phyloP scores from a whole-genome alignment of 2,329 filamentous ascomycete genomes.

The Xylariaceae sp. region DNA sequence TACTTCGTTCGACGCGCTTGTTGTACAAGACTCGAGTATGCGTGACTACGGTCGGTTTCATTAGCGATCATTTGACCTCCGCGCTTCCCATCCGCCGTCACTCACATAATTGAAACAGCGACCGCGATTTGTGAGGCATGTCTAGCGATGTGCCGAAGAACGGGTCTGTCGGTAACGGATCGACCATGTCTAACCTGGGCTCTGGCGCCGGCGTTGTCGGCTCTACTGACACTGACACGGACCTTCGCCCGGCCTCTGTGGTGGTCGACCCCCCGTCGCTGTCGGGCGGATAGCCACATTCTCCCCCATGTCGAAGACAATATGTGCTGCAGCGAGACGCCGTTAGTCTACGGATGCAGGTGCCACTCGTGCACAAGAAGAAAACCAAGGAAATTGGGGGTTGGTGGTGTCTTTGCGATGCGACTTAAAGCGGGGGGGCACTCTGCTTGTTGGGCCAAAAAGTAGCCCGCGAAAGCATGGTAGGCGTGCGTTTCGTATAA shows the following conservation, averaged over 20 bases:
- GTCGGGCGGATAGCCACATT: conserved; percentile 32
- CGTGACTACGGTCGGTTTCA: conserved; percentile 27
- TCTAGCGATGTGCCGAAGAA: conserved; percentile 27
- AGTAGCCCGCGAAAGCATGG: not conserved
- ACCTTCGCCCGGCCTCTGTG: conserved; percentile 11
- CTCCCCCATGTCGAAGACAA: conserved; percentile 40
- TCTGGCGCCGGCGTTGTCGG: conserved; percentile 14
- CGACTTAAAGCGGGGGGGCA: too few relatives aligned
- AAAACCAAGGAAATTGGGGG: too few relatives aligned
- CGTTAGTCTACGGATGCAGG: conserved; percentile 5
- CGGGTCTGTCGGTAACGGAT: conserved; percentile 22
- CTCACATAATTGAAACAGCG: conserved; percentile 34
- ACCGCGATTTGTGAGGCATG: conserved; percentile 29
- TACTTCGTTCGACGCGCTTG: conserved; percentile 32
- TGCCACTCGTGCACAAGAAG: too few relatives aligned
- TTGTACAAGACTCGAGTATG: conserved; percentile 38
- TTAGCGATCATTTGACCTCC: conserved; percentile 4
- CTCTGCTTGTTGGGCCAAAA: too few relatives aligned
- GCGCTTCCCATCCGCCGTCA: conserved; percentile 15
- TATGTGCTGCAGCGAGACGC: conserved; percentile 33
- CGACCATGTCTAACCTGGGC: conserved; percentile 10
- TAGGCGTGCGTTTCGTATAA: not conserved
- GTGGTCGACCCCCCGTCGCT: conserved; percentile 15
- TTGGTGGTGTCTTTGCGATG: too few relatives aligned
- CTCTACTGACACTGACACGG: conserved; percentile 19